Conservation (phyloP, 2,329 filamentous ascomycete genomes). For the Podosphaera fusca region DNA sequence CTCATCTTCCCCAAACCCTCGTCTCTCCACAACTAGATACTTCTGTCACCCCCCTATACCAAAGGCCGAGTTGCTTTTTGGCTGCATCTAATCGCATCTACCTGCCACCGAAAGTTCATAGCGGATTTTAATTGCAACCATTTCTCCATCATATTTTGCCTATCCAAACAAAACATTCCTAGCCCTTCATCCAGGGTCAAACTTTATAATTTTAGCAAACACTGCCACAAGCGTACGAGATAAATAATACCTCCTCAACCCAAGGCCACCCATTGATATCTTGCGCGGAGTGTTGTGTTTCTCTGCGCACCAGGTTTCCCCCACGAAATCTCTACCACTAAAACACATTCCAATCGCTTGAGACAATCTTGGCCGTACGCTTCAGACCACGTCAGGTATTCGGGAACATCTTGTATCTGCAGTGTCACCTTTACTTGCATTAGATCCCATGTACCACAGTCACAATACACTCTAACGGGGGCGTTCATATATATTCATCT, state of each 20-base stretch:
- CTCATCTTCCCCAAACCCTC: not conserved
- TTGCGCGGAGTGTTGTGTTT: too few relatives aligned
- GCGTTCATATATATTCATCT: too few relatives aligned
- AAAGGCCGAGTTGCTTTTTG: not conserved
- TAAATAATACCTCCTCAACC: too few relatives aligned
- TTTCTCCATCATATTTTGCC: not conserved
- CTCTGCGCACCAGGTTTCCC: too few relatives aligned
- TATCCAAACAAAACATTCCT: not conserved
- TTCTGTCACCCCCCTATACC: not conserved
- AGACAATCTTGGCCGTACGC: constrained; percentile 8
- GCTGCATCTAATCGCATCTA: not conserved
- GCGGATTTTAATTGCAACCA: not conserved
- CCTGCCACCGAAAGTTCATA: not conserved
- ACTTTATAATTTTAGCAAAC: not conserved
- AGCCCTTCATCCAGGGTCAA: not conserved
- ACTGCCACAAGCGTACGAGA: too few relatives aligned
- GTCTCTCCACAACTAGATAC: not conserved
- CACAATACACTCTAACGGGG: too few relatives aligned
- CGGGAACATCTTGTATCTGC: constrained; percentile 12
- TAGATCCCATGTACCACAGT: not conserved
- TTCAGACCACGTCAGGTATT: constrained; percentile 10
- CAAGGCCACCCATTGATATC: too few relatives aligned
- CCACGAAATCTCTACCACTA: too few relatives aligned
- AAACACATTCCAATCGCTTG: constrained; percentile 7
- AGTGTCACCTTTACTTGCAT: constrained; percentile 13